Evolutionary conservation across 2,329 filamentous ascomycete genomes (phyloP), one percentile per base, ranked within the genome.

Genomic region (Aotearoamyces nothofagi): DNA sequence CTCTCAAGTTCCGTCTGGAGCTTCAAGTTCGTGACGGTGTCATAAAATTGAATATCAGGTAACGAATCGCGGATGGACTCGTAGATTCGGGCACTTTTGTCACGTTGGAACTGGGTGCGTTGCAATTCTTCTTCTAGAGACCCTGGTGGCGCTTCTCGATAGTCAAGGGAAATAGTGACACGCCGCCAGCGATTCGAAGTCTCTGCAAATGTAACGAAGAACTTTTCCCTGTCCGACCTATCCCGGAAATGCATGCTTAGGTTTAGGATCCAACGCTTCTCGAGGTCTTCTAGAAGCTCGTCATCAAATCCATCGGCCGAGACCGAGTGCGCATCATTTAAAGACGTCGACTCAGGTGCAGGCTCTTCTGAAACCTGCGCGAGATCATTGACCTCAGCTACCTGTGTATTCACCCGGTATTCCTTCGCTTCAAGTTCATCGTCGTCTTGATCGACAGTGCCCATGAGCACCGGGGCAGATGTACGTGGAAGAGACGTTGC

Each of bases 191-290:
- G 61, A 37, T 70, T 78, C 4, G 81, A 74, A 26, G 69, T 67
- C 50, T 92, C 78, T 26, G 84, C 81, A 50, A 81, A 98, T 0
- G 90, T 96, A 38, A 98, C 76, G 52, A 96, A 98, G 59, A 96
- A 96, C 52, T 98, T 98, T 53, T 98, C 90, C 24, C 87, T 70
- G 43, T 81, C 80, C 9, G 86, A 92, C 44, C 78, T 77, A 55
- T 98, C 90, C 34, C 86, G 73, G 52, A 94, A 98, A 52, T 93
- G 84, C 90, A 98, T 94, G 54, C 84, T 94, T 35, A 96, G 66
- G 47, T 98, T 98, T 41, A 98, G 61, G 35, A 98, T 96, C 90
- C 90, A 98, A 45, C 69, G 76, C 35, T 65, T 69, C 46, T 94
- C 84, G 31, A 94, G 65, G 52, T 96, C 87, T 37, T 80, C 71